phyloP scores from a whole-genome alignment of 495 filamentous ascomycete genomes.

The Friedmanniomyces endolithicus region DNA sequence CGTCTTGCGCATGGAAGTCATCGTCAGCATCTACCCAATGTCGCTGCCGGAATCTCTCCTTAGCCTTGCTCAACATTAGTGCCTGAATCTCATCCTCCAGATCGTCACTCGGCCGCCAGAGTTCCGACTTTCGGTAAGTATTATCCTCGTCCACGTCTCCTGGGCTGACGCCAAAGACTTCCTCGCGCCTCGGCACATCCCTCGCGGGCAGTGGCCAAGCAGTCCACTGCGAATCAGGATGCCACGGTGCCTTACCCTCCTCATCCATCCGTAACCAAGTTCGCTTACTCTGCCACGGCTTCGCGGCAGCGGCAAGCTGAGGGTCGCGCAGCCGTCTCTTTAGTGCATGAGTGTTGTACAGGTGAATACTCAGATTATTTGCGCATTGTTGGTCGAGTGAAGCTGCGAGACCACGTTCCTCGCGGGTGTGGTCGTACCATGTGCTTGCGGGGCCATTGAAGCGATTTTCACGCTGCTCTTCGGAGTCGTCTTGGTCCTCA shows the following conservation, averaged over 20 bases:
- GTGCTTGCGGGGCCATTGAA: conserved; percentile 43
- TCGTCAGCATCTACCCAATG: conserved; percentile 23
- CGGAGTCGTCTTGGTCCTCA: background rate
- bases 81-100: conserved; percentile 58
- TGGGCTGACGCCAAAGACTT: conserved; percentile 26
- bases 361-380: conserved; percentile 56
- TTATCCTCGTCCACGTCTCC: conserved; percentile 31
- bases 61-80: conserved; percentile 47
- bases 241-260: conserved; percentile 22
- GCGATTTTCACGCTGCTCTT: conserved; percentile 37
- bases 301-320: conserved; percentile 13
- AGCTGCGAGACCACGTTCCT: conserved; percentile 45
- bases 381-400: conserved; percentile 45
- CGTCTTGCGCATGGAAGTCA: background rate
- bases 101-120: conserved; percentile 40
- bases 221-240: conserved; percentile 43
- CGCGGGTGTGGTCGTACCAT: conserved; percentile 46
- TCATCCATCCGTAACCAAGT: conserved; percentile 24
- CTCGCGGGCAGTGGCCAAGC: conserved; percentile 60
- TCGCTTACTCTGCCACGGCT: conserved; percentile 26
- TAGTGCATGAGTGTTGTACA: conserved; percentile 60
- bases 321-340: conserved; percentile 35
- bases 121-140: conserved; percentile 35
- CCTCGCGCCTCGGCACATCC: conserved; percentile 46
- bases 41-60: conserved; percentile 41